Conservation (phyloP, 441 rosid species). For the Mallotus repandus region DNA sequence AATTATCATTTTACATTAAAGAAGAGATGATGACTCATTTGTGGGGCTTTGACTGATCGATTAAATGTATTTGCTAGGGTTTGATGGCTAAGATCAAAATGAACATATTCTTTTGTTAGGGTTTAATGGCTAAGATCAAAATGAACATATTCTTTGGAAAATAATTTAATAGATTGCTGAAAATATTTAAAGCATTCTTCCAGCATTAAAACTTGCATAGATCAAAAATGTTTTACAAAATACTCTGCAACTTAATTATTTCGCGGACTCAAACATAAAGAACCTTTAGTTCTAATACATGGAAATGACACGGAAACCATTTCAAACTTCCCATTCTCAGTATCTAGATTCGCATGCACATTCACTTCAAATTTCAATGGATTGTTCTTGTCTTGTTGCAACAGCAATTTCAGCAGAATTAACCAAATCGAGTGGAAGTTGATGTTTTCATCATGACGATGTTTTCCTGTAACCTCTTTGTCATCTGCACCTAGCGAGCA, state of each 20-base stretch:
- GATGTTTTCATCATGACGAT: constrained; percentile 11
- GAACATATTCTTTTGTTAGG: no score
- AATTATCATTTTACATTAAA: no score
- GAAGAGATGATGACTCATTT: no score
- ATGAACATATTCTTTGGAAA: no score
- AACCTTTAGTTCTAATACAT: constrained; percentile 22
- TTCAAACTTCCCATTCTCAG: constrained; percentile 44
- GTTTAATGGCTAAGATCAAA: background rate
- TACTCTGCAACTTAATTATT: background rate
- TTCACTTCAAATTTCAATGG: constrained; percentile 43
- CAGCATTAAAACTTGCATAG: no score
- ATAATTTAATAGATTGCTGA: background rate
- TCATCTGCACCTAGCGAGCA: constrained; percentile 21
- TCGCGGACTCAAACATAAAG: background rate
- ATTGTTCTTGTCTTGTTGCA: constrained; percentile 42
- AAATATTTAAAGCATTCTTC: background rate
- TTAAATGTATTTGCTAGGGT: no score
- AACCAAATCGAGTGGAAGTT: constrained; percentile 44
- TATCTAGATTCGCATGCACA: constrained; percentile 35
- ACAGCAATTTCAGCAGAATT: constrained; percentile 34
- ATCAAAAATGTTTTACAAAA: background rate
- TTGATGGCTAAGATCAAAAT: no score
- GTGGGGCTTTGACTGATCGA: no score
- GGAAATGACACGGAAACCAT: constrained; percentile 42
- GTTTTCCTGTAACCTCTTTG: constrained; percentile 18